These are phyloP conservation scores for Eutrema japonicum DNA, from an alignment of 345 rosid genomes.

Conservation along the genomic window DNA sequence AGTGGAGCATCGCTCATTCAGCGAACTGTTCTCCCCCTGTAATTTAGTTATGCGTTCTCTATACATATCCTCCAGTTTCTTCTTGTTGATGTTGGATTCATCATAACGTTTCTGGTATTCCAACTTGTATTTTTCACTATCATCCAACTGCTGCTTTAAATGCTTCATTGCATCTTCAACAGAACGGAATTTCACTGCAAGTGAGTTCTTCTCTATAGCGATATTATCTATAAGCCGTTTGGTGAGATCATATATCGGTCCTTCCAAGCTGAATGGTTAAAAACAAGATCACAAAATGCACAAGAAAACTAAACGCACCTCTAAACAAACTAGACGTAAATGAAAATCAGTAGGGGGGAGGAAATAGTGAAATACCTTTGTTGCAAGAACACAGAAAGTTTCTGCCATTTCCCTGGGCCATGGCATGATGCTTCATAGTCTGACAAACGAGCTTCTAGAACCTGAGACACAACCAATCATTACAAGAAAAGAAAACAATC, in stretches of 20 bases:
- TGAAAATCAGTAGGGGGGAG: neutral
- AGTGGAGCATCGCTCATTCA: conserved; percentile 83
- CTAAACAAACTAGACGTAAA: conserved; percentile 8
- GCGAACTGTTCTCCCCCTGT: conserved; percentile 73
- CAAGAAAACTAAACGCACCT: neutral
- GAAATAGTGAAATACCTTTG: conserved; percentile 60
- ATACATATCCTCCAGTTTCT: conserved; percentile 84
- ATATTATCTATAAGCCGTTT: conserved; percentile 78
- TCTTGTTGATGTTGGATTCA: conserved; percentile 93
- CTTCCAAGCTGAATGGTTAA: conserved; percentile 72
- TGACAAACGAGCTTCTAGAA: conserved; percentile 73
- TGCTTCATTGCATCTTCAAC: conserved; percentile 82
- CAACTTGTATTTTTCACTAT: conserved; percentile 79
- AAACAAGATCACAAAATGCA: neutral
- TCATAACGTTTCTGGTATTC: conserved; percentile 90
- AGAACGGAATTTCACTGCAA: conserved; percentile 74
- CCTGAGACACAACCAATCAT: conserved; percentile 51
- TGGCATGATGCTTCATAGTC: conserved; percentile 79
- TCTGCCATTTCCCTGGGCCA: conserved; percentile 97
- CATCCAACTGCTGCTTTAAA: conserved; percentile 81
- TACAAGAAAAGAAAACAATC: conserved; percentile 7
- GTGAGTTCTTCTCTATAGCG: conserved; percentile 84
- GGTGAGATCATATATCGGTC: conserved; percentile 81
- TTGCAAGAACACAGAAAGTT: conserved; percentile 78
- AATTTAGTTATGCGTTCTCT: conserved; percentile 68